A percentile compares a stretch with the other conserved stretches of the same genome.
phyloP scores from a whole-genome alignment of 345 rosid genomes.

The sweet orange (Citrus sinensis) region DVS_A1.0 CM039164.1:18194501-18195000 shows the following conservation, averaged over 20 bases:
- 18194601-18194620: conserved; percentile 7
- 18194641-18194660: neutral
- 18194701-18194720: neutral
- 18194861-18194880: conserved; percentile 1
- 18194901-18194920: neutral
- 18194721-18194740: neutral
- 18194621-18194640: neutral
- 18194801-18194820: neutral
- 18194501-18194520: conserved; percentile 93
- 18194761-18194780: conserved; percentile 5
- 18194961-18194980: conserved; percentile 8
- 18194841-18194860: neutral
- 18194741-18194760: neutral
- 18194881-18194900: neutral
- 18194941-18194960: conserved; percentile 15
- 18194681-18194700: neutral
- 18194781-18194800: conserved; percentile 3
- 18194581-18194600: neutral
- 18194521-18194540: conserved; percentile 82
- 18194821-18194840: neutral
- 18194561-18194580: conserved; percentile 43
- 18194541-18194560: conserved; percentile 48
- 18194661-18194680: neutral
- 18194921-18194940: conserved; percentile 8
- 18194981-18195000: neutral